Base-by-base conservation (phyloP, 2,329 filamentous ascomycete species). In the Peltaster fructicola region DNA sequence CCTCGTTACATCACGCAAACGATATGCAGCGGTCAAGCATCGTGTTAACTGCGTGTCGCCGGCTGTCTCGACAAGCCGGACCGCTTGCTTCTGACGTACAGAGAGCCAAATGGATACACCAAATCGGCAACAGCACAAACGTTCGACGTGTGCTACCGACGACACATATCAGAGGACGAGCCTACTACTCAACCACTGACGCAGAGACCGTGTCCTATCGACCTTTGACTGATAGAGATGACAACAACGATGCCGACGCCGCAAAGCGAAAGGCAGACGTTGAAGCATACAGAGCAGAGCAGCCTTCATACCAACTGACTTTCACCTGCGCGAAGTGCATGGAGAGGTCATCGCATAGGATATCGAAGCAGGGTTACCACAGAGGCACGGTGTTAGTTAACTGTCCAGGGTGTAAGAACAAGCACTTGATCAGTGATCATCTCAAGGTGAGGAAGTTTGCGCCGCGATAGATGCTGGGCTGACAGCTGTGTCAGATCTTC, bases 331-430 rank as follows among this genome's bases (percentile, higher is more conserved):
- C 77, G 30, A 43, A 45, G 27, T 98, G 88, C 55, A 59, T 63
- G 22, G 57, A 66, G 17, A 74, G 84, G 30, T 90, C 80, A n/a
- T 65, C 71, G 8, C 90, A 98, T 54, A 66, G 66, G 24, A 62
- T 98, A 40, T 81, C 80, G 15, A 93, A 95, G 52, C 88, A 95
- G 47, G 88, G 81, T 15, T 98, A 98, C 48, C 84, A 95, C 52
- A 63, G 73, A 34, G 88, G 88, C 17, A 85, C 81, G 1, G 75
- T 88, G 4, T 60, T 98, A 29, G 84, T 95, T 36, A 74, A 75
- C 16, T 98, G 88, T 47, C 85, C 88, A 0, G 59, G 61, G 3
- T 98, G 88, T 53, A 72, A 73, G 43, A 84, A 80, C 46, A 67
- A 82, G 13, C 88, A 98, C 56, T 56, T 98, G 37, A 95, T 98